Evolutionary conservation across 805 yeast species (phyloP).

Genomic region (Limtongia smithiae): DNA sequence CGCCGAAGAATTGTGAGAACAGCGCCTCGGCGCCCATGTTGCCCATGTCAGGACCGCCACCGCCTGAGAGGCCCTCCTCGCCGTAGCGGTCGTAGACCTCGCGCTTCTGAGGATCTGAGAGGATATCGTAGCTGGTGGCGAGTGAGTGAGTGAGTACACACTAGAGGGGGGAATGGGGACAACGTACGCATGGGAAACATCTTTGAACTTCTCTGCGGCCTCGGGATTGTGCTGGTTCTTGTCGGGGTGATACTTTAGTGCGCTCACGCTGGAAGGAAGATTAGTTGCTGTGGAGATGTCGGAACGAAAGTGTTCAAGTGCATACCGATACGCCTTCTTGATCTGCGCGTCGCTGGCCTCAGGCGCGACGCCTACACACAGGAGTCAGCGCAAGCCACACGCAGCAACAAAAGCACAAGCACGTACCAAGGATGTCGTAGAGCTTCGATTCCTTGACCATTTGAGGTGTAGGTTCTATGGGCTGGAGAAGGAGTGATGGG

Average conservation of each 20-base stretch:
- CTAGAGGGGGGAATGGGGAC: not conserved
- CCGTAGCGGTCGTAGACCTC: slow-evolving; percentile 86
- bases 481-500: not conserved
- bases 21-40: slow-evolving; percentile 71
- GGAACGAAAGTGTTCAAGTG: not conserved
- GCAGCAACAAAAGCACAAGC: not conserved
- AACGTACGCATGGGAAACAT: slow-evolving; percentile 66
- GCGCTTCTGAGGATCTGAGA: slow-evolving; percentile 85
- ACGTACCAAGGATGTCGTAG: slow-evolving; percentile 58
- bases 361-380: slow-evolving; percentile 42
- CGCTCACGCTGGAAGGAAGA: slow-evolving; percentile 48
- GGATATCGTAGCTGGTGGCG: slow-evolving; percentile 56
- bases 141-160: not conserved
- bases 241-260: slow-evolving; percentile 79
- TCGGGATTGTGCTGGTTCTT: slow-evolving; percentile 65
- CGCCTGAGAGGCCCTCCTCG: slow-evolving; percentile 83
- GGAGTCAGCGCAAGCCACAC: not conserved
- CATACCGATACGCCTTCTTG: slow-evolving; percentile 63
- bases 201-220: slow-evolving; percentile 95
- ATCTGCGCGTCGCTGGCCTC: slow-evolving; percentile 57
- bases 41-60: slow-evolving; percentile 64
- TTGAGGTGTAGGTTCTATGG: not conserved
- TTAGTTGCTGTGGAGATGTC: not conserved
- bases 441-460: slow-evolving; percentile 71
- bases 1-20: slow-evolving; percentile 82